Evolutionary conservation across 1,139 yeast genomes (phyloP), one percentile per base, ranked within the genome.

Genomic region (Taiozyma onychis): DNA sequence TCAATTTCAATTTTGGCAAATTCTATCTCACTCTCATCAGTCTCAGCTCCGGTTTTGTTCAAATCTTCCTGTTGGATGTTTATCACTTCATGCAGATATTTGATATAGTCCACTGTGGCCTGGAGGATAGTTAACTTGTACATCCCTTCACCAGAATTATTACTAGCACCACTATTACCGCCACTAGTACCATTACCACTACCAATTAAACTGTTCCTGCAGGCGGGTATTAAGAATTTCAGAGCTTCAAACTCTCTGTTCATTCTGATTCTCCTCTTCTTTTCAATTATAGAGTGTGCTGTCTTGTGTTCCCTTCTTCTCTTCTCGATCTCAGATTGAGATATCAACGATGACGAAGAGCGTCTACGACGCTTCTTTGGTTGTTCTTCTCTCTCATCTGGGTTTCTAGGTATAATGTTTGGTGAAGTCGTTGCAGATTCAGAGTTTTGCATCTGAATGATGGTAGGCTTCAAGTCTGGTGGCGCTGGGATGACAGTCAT

Each of bases 211-310:
- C 62, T 64, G 46, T 69, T 66, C 41, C 86, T 70, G 65, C 95
- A 88, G 13, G 95, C 91, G 2, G 96, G 96, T 22, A 88, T 83
- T 48, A 88, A 69, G 59, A 77, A 82, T 62, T 88, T 85, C 54
- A 88, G 74, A 2, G 93, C 90, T 62, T 86, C 95, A 64, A 87
- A 88, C 65, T 88, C 95, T 52, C 91, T 73, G 66, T 88, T 88
- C 71, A 88, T 85, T 64, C 86, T 85, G 51, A 84, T 77, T 51
- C 96, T 72, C 57, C 96, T 74, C 59, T 89, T 78, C 60, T 88
- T 85, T 64, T 88, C 96, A 55, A 88, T 88, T 44, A 85, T 83
- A 8, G 89, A 82, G 65, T 88, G 96, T 34, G 88, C 82, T 6
- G 76, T 71, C 56, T 75, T 66, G 70, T 86, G 70, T 56, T 85